A percentile compares a stretch with the other conserved stretches of the same genome.
phyloP scores from a whole-genome alignment of 1,139 yeast genomes.

The Sugiyamaella pinicola region DNA sequence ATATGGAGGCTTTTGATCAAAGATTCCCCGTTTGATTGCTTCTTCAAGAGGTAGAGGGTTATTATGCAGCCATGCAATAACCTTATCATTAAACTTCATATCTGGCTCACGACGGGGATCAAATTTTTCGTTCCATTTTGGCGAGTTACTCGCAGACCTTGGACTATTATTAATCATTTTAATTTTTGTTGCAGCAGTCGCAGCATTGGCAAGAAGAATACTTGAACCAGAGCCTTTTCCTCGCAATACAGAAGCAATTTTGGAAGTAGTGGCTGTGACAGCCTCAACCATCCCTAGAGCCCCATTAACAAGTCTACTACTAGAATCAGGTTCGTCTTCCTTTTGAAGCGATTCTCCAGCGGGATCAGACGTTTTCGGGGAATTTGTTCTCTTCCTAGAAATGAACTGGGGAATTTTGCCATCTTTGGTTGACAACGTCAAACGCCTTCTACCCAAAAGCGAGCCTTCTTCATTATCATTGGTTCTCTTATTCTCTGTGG shows the following conservation, averaged over 20 bases:
- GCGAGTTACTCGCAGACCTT: not conserved
- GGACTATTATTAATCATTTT: not conserved
- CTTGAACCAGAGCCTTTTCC: conserved; percentile 1
- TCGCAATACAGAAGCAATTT: conserved; percentile 9
- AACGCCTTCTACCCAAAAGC: not conserved
- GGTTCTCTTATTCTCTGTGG: not conserved
- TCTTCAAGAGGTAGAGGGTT: conserved; percentile 5
- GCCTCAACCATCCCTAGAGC: conserved; percentile 11
- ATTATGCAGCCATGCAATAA: conserved; percentile 30
- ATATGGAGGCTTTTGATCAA: conserved; percentile 15
- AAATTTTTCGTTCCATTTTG: conserved; percentile 16
- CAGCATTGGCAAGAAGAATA: not conserved
- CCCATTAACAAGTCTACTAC: not conserved
- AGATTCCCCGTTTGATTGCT: not conserved
- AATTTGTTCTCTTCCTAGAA: not conserved
- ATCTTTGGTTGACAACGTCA: not conserved
- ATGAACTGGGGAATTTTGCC: not conserved
- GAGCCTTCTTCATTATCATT: not conserved
- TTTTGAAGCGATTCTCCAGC: not conserved
- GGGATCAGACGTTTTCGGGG: not conserved
- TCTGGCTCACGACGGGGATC: conserved; percentile 31
- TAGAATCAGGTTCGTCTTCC: conserved; percentile 1
- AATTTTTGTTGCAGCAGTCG: not conserved
- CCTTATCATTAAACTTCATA: conserved; percentile 32
- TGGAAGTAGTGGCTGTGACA: conserved; percentile 12